A percentile compares a stretch with the other conserved stretches of the same genome.
Conservation (phyloP, 805 yeast species). For the Ascoidea tarda region DNA sequence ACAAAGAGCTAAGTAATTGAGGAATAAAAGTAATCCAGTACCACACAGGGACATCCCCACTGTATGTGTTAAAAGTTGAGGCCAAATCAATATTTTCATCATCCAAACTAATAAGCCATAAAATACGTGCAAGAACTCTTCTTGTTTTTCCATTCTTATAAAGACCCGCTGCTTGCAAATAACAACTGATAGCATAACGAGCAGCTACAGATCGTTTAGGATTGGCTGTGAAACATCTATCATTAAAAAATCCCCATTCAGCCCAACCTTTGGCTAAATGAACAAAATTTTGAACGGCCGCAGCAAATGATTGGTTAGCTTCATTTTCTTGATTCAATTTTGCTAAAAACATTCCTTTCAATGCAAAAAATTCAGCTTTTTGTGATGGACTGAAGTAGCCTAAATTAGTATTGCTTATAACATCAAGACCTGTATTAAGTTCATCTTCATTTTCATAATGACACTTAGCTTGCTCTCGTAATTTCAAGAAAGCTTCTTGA, state of each 20-base stretch:
- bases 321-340: slow-evolving; percentile 83
- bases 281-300: slow-evolving; percentile 92
- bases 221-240: slow-evolving; percentile 70
- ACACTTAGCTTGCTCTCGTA: slow-evolving; percentile 95
- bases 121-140: slow-evolving; percentile 70
- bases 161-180: slow-evolving; percentile 92
- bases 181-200: slow-evolving; percentile 88
- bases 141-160: slow-evolving; percentile 89
- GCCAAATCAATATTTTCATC: slow-evolving; percentile 71
- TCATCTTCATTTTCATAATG: slow-evolving; percentile 89
- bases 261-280: slow-evolving; percentile 98
- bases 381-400: slow-evolving; percentile 96
- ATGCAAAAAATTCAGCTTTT: slow-evolving; percentile 93
- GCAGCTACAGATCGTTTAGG: slow-evolving; percentile 75
- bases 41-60: slow-evolving; percentile 98
- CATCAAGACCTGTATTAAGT: slow-evolving; percentile 89
- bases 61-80: slow-evolving; percentile 78
- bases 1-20: slow-evolving; percentile 75
- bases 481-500: slow-evolving; percentile 91
- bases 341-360: slow-evolving; percentile 96
- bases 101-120: slow-evolving; percentile 89
- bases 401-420: slow-evolving; percentile 88
- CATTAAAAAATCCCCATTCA: slow-evolving; percentile 97
- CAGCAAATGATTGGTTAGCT: slow-evolving; percentile 95
- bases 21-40: slow-evolving; percentile 98